Base-by-base conservation (phyloP, 805 yeast genomes). In the Cyberlindnera bimundalis region DNA sequence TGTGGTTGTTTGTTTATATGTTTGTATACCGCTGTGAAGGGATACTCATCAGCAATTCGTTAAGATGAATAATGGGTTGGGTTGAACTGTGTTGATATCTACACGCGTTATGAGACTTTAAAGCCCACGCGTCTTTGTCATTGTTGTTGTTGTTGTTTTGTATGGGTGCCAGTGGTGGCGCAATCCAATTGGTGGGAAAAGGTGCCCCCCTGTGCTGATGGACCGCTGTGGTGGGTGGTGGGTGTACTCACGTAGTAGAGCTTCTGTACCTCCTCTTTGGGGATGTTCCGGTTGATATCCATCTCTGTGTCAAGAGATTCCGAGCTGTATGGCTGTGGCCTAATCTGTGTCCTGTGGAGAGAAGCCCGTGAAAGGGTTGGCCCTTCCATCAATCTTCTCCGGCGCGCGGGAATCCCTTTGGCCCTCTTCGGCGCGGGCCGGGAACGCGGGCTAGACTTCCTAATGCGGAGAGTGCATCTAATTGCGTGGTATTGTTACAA, bases 251-350 rank as follows among this genome's bases (percentile, higher is more conserved):
- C 60, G 39, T 45, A 47, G 38, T 50, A 57, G 24, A 57, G 51
- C 48, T 50, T 57, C 37, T 57, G 59, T 14, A 57, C 39, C 30
- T 57, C 60, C 48, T 57, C 61, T 19, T 53, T 48, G 28, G 58
- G 46, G 23, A 50, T 43, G 8, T 45, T 44, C 37, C 56, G 46
- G 41, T 37, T 48, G 39, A 48, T 40, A 39, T 54, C 59, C 60
- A 54, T 55, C 28, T 26, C 24, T 26, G 28, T 29, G 35, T 25
- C 16, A 33, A 19, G 10, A 25, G 12, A 11, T 25, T 29, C 11
- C n/a, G 28, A 4, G n/a, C n/a, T n/a, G n/a, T 16, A 10, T 21
- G 24, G 29, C 36, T 20, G 35, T 33, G 24, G 33, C 13, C 19
- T 33, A 26, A 18, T n/a, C 24, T 20, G 26, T 23, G 29, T 17